These are phyloP conservation scores for Coniochaeta prunicola DNA, from an alignment of 2,329 filamentous ascomycete genomes.

Conservation along the genomic window DNA sequence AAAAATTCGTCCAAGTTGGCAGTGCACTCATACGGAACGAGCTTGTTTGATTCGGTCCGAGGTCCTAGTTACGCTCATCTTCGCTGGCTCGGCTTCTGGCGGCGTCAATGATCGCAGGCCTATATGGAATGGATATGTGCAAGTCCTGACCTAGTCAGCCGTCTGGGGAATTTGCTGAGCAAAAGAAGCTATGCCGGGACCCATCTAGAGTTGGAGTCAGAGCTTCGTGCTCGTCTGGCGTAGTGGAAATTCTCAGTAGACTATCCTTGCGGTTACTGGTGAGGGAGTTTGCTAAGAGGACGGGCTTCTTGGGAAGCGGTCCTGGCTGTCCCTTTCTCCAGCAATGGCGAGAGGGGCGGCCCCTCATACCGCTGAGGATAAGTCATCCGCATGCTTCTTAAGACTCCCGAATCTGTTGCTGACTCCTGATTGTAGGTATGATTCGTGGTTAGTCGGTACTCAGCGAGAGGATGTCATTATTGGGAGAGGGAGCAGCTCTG, in stretches of 20 bases:
- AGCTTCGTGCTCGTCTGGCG: slow-evolving; percentile 80
- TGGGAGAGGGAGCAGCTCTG: too few species aligned
- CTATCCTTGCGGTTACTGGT: slow-evolving; percentile 6
- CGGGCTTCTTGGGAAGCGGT: slow-evolving; percentile 30
- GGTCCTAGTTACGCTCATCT: slow-evolving; percentile 8
- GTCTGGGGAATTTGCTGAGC: slow-evolving; percentile 6
- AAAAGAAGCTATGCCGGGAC: slow-evolving; percentile 49
- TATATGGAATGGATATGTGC: slow-evolving; percentile 12
- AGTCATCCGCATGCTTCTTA: slow-evolving; percentile 24
- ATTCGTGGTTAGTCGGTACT: background rate
- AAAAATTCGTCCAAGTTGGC: slow-evolving; percentile 93
- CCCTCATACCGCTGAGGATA: slow-evolving; percentile 42
- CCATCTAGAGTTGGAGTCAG: slow-evolving; percentile 92
- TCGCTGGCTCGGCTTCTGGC: slow-evolving; percentile 20
- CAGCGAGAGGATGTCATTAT: background rate
- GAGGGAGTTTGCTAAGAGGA: slow-evolving; percentile 21
- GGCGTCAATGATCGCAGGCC: slow-evolving; percentile 12
- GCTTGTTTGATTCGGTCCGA: slow-evolving; percentile 19
- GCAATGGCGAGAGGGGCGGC: slow-evolving; percentile 41
- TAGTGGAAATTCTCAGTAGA: slow-evolving; percentile 13
- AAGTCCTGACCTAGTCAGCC: slow-evolving; percentile 5
- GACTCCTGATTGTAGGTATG: background rate
- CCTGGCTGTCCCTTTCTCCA: slow-evolving; percentile 41
- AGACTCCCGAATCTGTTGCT: background rate
- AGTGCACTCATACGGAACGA: slow-evolving; percentile 77